These are phyloP conservation scores for Picea abies DNA, from an alignment of 83 land plant species.

Conservation along the genomic window DNA sequence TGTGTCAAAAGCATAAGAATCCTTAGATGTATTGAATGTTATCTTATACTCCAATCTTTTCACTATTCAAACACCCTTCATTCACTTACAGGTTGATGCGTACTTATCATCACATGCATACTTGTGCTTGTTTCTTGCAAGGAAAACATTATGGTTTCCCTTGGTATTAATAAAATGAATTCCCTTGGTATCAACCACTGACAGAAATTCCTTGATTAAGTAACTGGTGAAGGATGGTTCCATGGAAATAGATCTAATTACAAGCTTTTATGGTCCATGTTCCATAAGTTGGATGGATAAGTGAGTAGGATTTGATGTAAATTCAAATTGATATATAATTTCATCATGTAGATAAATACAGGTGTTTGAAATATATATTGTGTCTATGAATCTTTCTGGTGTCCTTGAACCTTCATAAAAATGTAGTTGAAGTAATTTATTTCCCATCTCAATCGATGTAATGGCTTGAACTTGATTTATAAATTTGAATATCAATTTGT, in stretches of 20 bases:
- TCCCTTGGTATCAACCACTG: conserved; percentile 43
- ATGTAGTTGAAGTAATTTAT: too few species aligned
- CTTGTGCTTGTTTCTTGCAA: conserved; percentile 41
- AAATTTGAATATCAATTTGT: too few species aligned
- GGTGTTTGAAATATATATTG: too few species aligned
- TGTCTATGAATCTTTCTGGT: too few species aligned
- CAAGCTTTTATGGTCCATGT: conserved; percentile 58
- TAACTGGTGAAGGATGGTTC: conserved; percentile 61
- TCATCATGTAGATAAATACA: too few species aligned
- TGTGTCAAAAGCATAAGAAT: conserved; percentile 42
- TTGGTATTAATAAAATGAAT: too few species aligned
- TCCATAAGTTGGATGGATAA: conserved; percentile 35
- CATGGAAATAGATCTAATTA: conserved; percentile 58
- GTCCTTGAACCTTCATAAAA: too few species aligned
- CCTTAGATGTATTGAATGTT: conserved; percentile 84
- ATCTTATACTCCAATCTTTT: conserved; percentile 95
- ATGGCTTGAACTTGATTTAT: too few species aligned
- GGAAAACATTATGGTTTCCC: too few species aligned
- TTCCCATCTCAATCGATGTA: too few species aligned
- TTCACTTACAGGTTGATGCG: conserved; percentile 24
- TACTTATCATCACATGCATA: conserved; percentile 40
- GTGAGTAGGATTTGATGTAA: too few species aligned
- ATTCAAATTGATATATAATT: too few species aligned
- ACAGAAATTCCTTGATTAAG: conserved; percentile 48
- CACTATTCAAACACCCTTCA: conserved; percentile 55